A percentile compares a stretch with the other conserved stretches of the same genome.
These are phyloP conservation scores for Miscanthus lutarioriparius DNA, from an alignment of 176 grass and related monocot species.

Conservation along the genomic window DNA sequence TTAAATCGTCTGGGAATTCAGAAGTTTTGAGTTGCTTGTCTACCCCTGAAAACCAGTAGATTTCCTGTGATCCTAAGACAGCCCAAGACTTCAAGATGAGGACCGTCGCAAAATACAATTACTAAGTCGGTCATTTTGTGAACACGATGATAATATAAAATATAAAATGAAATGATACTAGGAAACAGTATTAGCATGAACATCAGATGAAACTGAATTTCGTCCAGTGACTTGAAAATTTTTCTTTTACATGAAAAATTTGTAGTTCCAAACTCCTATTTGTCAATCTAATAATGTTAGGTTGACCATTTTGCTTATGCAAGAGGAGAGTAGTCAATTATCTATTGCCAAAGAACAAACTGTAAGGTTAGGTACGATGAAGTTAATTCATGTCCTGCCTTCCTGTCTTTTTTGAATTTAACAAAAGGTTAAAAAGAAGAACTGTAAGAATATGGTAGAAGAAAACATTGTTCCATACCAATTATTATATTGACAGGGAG, in stretches of 20 bases:
- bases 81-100: not conserved
- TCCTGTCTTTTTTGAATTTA: not conserved
- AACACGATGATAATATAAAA: conserved; percentile 1
- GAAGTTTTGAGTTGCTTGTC: not conserved
- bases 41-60: not conserved
- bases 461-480: conserved; percentile 53
- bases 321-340: not conserved
- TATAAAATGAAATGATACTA: not conserved
- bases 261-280: not conserved
- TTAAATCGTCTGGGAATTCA: not conserved
- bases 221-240: conserved; percentile 6
- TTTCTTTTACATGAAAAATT: conserved; percentile 1
- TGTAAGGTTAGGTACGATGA: not conserved
- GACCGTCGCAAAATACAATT: not conserved
- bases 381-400: not conserved
- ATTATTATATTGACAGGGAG: conserved; percentile 98
- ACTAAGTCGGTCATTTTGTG: not conserved
- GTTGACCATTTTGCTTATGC: conserved; percentile 1
- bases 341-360: not conserved
- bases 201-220: not conserved
- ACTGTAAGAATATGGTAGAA: conserved; percentile 24
- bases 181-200: not conserved
- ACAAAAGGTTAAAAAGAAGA: conserved; percentile 33
- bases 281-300: conserved; percentile 7
- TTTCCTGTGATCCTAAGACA: conserved; percentile 7